Conservation (phyloP, 192 early-diverging fungal genomes). For the Backusella parvicylindrica region DNA sequence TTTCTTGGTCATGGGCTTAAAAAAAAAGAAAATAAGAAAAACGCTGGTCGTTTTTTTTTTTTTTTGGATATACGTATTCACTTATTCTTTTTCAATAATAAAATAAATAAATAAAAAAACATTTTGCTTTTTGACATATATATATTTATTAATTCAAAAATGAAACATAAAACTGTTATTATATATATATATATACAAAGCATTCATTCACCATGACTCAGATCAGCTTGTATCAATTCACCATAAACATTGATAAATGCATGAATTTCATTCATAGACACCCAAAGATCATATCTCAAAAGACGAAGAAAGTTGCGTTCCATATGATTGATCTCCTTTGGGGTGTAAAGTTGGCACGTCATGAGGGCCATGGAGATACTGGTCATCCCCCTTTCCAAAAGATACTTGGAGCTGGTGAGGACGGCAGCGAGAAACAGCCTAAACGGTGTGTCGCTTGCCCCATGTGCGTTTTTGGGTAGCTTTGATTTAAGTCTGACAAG, state of each 20-base stretch:
- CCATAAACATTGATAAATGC: conserved; percentile 17
- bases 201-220: conserved; percentile 5
- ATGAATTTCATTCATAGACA: conserved; percentile 35
- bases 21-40: not conserved
- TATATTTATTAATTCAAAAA: not conserved
- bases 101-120: too few species aligned
- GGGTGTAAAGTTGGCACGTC: conserved; percentile 38
- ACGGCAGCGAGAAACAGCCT: conserved; percentile 64
- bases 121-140: not conserved
- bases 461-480: conserved; percentile 53
- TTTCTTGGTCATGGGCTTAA: conserved; percentile 37
- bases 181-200: not conserved
- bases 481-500: conserved; percentile 55
- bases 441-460: conserved; percentile 61
- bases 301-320: conserved; percentile 44
- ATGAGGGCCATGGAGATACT: conserved; percentile 28
- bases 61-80: not conserved
- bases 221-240: not conserved
- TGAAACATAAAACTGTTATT: not conserved
- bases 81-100: not conserved
- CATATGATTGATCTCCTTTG: conserved; percentile 47
- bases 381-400: conserved; percentile 38
- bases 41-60: not conserved
- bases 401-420: conserved; percentile 61
- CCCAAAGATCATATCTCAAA: conserved; percentile 44